Percentiles rank a stretch among this genome's conserved stretches.
Evolutionary conservation across 257 asterid genomes (phyloP).

Genomic region (Pogostemon cablin): DNA sequence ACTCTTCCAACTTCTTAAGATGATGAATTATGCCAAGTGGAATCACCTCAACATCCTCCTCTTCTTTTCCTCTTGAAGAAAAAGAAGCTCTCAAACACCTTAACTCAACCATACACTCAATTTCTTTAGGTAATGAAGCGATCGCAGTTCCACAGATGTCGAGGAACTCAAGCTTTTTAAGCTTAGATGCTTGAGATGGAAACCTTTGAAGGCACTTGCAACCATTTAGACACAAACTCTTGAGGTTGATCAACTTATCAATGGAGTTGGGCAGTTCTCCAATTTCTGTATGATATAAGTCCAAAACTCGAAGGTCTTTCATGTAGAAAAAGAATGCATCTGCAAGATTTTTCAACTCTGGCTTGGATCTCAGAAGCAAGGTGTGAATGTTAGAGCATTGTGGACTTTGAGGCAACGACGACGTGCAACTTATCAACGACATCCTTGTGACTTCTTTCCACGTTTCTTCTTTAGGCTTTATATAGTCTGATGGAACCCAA

Average conservation of each 20-base stretch:
- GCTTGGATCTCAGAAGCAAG: conserved; percentile 12
- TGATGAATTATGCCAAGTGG: background rate
- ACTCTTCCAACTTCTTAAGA: conserved; percentile 11
- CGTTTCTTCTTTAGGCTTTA: background rate
- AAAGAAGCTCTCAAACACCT: conserved; percentile 29
- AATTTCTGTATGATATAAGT: background rate
- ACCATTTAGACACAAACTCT: conserved; percentile 2
- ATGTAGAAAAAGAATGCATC: background rate
- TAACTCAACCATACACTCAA: background rate
- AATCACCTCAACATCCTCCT: background rate
- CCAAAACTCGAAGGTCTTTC: conserved; percentile 6
- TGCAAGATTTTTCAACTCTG: background rate
- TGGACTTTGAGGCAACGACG: conserved; percentile 9
- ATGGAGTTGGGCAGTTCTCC: background rate
- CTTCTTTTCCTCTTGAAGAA: background rate
- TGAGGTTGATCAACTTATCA: background rate
- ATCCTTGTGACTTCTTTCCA: conserved; percentile 19
- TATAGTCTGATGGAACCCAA: background rate
- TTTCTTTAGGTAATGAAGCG: background rate
- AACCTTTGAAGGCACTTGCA: background rate
- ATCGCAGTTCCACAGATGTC: conserved; percentile 24
- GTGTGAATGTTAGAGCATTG: background rate
- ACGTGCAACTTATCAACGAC: conserved; percentile 14
- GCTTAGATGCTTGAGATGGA: background rate
- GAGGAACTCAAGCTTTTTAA: conserved; percentile 18